Percentiles rank a stretch among this genome's conserved stretches.
phyloP scores from a whole-genome alignment of 768 basidiomycete genomes.

The Podaxis rugospora region DNA sequence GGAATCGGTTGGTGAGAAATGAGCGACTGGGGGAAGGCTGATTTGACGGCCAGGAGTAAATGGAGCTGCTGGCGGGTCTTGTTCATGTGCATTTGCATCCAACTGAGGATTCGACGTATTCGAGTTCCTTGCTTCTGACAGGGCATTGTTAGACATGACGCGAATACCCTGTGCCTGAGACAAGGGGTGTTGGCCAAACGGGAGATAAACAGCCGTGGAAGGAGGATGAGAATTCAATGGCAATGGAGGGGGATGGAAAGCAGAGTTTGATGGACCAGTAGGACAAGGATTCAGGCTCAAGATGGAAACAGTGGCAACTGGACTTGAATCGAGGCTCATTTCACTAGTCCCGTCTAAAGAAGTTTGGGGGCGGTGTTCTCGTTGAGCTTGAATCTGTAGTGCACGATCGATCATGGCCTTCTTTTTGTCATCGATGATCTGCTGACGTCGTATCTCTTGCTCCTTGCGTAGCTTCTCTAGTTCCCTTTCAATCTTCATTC shows the following conservation, averaged over 20 bases:
- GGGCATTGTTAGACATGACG: background rate
- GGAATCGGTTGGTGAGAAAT: background rate
- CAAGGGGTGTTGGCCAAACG: background rate
- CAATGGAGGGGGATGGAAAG: background rate
- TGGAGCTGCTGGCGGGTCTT: background rate
- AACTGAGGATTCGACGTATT: background rate
- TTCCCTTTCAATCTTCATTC: background rate
- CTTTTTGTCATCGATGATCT: constrained; percentile 2
- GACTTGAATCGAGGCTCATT: constrained; percentile 1
- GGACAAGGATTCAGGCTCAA: background rate
- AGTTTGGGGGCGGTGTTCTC: background rate
- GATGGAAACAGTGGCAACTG: background rate
- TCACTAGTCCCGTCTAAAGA: background rate
- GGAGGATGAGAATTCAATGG: background rate
- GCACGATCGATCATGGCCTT: constrained; percentile 2
- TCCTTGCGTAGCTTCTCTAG: background rate
- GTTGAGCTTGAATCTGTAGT: constrained; percentile 2
- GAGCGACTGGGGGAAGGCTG: constrained; percentile 7
- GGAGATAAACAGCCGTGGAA: background rate
- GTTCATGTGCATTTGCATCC: background rate
- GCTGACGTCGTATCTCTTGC: constrained; percentile 2
- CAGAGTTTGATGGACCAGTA: background rate
- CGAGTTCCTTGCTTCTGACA: background rate
- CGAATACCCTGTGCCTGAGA: background rate
- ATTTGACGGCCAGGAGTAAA: background rate